These are phyloP conservation scores for Thoreauomyces humboldtii DNA, from an alignment of 192 early-diverging fungal species.

Conservation along the genomic window DNA sequence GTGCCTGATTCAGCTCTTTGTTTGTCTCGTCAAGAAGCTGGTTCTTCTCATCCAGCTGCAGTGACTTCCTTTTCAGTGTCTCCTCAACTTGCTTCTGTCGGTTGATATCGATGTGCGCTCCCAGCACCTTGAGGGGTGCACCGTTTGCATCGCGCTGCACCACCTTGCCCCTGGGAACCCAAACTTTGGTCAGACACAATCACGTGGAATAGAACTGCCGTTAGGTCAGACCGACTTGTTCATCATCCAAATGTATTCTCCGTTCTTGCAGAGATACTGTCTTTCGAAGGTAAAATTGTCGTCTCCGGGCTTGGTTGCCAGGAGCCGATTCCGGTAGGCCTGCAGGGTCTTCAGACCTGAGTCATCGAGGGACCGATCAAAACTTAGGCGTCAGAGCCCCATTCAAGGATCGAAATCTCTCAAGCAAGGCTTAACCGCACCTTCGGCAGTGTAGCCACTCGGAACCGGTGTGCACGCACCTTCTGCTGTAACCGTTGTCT, in stretches of 20 bases:
- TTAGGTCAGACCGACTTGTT: no score
- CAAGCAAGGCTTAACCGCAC: no score
- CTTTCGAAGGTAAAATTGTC: background rate
- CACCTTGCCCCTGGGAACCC: background rate
- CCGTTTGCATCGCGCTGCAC: background rate
- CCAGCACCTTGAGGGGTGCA: background rate
- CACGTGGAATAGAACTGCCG: no score
- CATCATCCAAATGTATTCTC: background rate
- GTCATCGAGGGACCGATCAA: no score
- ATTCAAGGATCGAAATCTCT: no score
- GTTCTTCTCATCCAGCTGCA: background rate
- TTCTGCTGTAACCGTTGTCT: no score
- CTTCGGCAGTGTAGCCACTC: no score
- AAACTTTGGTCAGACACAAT: no score
- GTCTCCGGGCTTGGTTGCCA: background rate
- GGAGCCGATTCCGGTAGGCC: no score
- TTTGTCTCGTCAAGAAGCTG: background rate
- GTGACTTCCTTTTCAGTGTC: background rate
- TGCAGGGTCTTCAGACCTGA: no score
- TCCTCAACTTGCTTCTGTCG: background rate
- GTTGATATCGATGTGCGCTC: background rate
- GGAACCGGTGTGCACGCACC: no score
- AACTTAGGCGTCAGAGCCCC: no score
- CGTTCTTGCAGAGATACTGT: background rate
- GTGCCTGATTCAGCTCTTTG: constrained; percentile 4